A percentile compares a stretch with the other conserved stretches of the same genome.
phyloP scores from a whole-genome alignment of 1,284 basidiomycete genomes.

The Gastroboletus turbinatus region DNA sequence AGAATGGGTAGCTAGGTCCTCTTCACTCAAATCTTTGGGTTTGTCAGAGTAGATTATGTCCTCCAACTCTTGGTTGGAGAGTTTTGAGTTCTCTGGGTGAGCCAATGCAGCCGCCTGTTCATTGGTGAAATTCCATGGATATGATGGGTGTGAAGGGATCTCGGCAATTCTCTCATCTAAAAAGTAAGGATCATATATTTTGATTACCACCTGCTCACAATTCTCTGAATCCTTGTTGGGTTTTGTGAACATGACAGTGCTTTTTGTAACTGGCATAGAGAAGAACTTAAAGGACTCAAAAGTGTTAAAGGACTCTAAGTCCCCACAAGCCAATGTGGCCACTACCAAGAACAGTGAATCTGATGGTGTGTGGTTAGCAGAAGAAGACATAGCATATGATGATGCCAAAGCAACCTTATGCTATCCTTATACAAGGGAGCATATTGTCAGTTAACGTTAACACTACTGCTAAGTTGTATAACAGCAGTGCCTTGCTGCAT shows the following conservation, averaged over 20 bases:
- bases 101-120: neutral
- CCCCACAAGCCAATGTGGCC: too few species aligned
- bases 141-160: neutral
- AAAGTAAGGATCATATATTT: constrained; percentile 8
- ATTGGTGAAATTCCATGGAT: constrained; percentile 1
- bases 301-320: too few species aligned
- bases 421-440: too few species aligned
- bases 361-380: too few species aligned
- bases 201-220: neutral
- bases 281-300: too few species aligned
- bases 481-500: neutral
- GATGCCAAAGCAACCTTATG: too few species aligned
- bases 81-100: neutral
- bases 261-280: too few species aligned
- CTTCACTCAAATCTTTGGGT: neutral
- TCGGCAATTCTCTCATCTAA: neutral
- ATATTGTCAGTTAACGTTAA: too few species aligned
- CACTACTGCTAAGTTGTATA: neutral
- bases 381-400: too few species aligned
- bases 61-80: neutral
- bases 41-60: neutral
- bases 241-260: neutral
- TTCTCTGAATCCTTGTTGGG: neutral
- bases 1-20: too few species aligned
- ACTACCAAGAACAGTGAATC: too few species aligned